phyloP scores from a whole-genome alignment of 208 protist genomes.

The Crithidia fasciculata region DNA sequence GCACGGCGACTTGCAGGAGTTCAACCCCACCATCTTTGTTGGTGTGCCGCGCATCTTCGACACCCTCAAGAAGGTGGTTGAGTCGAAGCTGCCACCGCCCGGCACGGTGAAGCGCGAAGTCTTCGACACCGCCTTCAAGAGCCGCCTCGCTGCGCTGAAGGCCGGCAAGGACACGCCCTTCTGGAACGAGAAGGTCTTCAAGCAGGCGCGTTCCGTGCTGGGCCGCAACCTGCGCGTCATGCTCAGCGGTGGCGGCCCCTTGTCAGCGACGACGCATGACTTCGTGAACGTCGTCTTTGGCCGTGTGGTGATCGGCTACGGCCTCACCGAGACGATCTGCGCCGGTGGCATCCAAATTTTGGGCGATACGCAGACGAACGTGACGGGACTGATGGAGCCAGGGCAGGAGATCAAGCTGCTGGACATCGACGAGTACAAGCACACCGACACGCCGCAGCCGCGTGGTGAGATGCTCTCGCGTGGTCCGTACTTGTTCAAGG shows the following conservation, averaged over 20 bases:
- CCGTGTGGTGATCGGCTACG: conserved; percentile 76
- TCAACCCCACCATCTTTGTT: conserved; percentile 71
- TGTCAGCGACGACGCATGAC: conserved; percentile 74
- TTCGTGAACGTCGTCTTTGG: conserved; percentile 89
- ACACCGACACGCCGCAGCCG: conserved; percentile 75
- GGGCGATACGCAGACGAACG: conserved; percentile 58
- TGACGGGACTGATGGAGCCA: conserved; percentile 71
- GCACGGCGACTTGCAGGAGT: conserved; percentile 85
- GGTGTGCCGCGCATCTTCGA: conserved; percentile 92
- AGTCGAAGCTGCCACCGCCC: conserved; percentile 72
- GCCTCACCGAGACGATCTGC: conserved; percentile 89
- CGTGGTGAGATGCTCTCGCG: conserved; percentile 86
- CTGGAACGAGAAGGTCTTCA: conserved; percentile 88
- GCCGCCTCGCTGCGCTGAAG: conserved; percentile 65
- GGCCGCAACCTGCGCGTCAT: conserved; percentile 72
- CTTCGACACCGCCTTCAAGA: conserved; percentile 77
- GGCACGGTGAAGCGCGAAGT: conserved; percentile 73
- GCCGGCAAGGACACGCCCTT: conserved; percentile 84
- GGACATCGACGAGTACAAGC: conserved; percentile 88
- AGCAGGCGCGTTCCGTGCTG: conserved; percentile 44
- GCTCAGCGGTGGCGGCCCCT: conserved; percentile 84
- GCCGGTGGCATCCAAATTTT: conserved; percentile 68
- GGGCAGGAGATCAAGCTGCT: conserved; percentile 91
- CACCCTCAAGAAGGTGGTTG: conserved; percentile 76
- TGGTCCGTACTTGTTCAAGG: conserved; percentile 84